Percentiles rank a stretch among this genome's conserved stretches.
phyloP scores from a whole-genome alignment of 352 stramenopile genomes.

The Elongisporangium undulatum region DNA sequence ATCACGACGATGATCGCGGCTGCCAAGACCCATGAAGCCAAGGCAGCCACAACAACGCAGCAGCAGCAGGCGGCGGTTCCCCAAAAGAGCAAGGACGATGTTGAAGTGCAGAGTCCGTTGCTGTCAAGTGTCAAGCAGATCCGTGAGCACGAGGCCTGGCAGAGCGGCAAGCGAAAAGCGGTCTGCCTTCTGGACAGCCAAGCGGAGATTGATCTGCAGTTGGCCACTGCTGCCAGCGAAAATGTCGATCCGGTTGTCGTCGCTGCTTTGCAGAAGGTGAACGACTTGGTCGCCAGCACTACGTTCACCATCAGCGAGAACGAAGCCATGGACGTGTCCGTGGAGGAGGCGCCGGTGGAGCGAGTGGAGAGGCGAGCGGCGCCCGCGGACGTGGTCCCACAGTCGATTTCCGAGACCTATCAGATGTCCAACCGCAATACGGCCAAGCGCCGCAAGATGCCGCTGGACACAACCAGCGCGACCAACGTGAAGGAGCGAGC shows the following conservation, averaged over 20 bases:
- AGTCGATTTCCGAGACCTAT: slow-evolving; percentile 77
- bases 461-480: slow-evolving; percentile 21
- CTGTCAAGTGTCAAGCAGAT: slow-evolving; percentile 29
- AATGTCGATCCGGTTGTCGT: neutral
- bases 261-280: slow-evolving; percentile 44
- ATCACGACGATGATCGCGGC: slow-evolving; percentile 60
- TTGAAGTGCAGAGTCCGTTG: neutral
- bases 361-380: slow-evolving; percentile 8
- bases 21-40: slow-evolving; percentile 39
- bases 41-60: slow-evolving; percentile 1
- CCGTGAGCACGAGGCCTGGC: slow-evolving; percentile 54
- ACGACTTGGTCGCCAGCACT: slow-evolving; percentile 49
- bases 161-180: slow-evolving; percentile 53
- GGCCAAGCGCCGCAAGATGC: slow-evolving; percentile 58
- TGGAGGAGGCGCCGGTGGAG: slow-evolving; percentile 1
- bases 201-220: slow-evolving; percentile 1
- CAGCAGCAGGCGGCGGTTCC: slow-evolving; percentile 1
- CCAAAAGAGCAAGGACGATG: slow-evolving; percentile 2
- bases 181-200: slow-evolving; percentile 8
- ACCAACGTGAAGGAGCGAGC: slow-evolving; percentile 32
- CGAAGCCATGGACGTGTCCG: slow-evolving; percentile 9
- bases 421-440: slow-evolving; percentile 47
- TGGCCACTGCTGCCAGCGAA: neutral
- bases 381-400: slow-evolving; percentile 25
- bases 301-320: slow-evolving; percentile 54